Conservation (phyloP, 2,329 filamentous ascomycete species). For the Metarhizium humberi region DNA sequence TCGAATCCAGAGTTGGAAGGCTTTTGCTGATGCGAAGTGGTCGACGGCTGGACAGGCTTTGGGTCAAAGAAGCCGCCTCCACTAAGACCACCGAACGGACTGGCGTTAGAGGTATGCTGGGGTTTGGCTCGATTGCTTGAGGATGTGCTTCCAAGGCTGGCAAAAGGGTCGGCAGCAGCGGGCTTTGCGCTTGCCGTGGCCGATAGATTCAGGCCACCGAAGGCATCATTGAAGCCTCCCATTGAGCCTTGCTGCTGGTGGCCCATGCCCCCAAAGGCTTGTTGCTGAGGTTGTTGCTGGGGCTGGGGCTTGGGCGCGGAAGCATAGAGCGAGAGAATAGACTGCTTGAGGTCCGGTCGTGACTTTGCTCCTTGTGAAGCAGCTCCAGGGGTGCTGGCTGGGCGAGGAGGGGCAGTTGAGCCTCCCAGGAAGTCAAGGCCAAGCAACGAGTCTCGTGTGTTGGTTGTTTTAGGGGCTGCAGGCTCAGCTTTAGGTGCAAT, state of each 20-base stretch:
- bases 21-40: constrained; percentile 39
- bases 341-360: constrained; percentile 90
- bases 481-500: constrained; percentile 52
- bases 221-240: constrained; percentile 72
- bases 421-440: constrained; percentile 88
- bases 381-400: constrained; percentile 70
- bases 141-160: constrained; percentile 39
- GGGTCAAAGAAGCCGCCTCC: constrained; percentile 80
- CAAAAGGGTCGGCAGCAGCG: constrained; percentile 44
- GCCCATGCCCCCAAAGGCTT: constrained; percentile 55
- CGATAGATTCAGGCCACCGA: constrained; percentile 36
- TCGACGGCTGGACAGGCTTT: constrained; percentile 51
- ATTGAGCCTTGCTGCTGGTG: constrained; percentile 40
- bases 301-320: constrained; percentile 70
- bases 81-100: constrained; percentile 43
- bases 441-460: constrained; percentile 78
- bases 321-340: constrained; percentile 90
- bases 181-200: constrained; percentile 33
- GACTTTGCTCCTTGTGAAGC: constrained; percentile 55
- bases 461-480: constrained; percentile 58
- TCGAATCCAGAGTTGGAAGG: constrained; percentile 54
- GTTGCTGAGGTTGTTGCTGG: constrained; percentile 26
- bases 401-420: constrained; percentile 61
- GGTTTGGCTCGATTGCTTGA: constrained; percentile 24
- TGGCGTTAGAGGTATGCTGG: constrained; percentile 22